Percentiles rank a stretch among this genome's conserved stretches.
These are phyloP conservation scores for Curvularia spicifera DNA, from an alignment of 2,329 filamentous ascomycete genomes.

Conservation along the genomic window DNA sequence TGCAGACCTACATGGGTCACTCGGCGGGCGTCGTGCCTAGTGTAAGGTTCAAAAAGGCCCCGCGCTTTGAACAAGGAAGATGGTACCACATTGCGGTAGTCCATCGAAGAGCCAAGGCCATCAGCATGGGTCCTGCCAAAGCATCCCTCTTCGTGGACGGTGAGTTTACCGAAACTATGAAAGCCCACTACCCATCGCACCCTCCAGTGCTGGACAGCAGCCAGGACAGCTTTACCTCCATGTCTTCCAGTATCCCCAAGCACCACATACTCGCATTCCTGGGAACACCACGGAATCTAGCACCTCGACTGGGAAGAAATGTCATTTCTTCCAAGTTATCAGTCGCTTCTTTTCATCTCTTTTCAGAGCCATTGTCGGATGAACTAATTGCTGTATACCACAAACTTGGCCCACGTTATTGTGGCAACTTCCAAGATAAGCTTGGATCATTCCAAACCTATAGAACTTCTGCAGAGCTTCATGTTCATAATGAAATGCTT, in stretches of 20 bases:
- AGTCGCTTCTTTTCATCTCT: conserved; percentile 85
- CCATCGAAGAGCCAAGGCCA: conserved; percentile 73
- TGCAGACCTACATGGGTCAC: conserved; percentile 92
- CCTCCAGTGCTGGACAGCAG: conserved; percentile 69
- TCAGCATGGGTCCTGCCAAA: conserved; percentile 74
- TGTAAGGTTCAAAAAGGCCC: conserved; percentile 90
- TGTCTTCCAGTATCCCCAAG: conserved; percentile 63
- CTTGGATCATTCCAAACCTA: conserved; percentile 97
- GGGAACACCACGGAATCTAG: conserved; percentile 88
- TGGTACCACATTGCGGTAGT: conserved; percentile 97
- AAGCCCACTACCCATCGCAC: conserved; percentile 82
- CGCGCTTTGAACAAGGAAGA: conserved; percentile 72
- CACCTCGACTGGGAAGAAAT: conserved; percentile 74
- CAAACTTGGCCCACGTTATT: conserved; percentile 86
- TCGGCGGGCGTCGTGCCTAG: conserved; percentile 71
- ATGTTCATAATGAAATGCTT: conserved; percentile 87
- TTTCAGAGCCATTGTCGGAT: conserved; percentile 86
- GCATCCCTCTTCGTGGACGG: conserved; percentile 91
- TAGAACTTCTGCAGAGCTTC: conserved; percentile 86
- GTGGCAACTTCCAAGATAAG: conserved; percentile 96
- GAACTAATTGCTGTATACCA: conserved; percentile 91
- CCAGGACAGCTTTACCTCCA: conserved; percentile 73
- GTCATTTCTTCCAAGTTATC: conserved; percentile 84
- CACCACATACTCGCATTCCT: conserved; percentile 88
- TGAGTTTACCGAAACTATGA: conserved; percentile 90